phyloP scores from a whole-genome alignment of 257 asterid species.

The Solanum acaule region DNA sequence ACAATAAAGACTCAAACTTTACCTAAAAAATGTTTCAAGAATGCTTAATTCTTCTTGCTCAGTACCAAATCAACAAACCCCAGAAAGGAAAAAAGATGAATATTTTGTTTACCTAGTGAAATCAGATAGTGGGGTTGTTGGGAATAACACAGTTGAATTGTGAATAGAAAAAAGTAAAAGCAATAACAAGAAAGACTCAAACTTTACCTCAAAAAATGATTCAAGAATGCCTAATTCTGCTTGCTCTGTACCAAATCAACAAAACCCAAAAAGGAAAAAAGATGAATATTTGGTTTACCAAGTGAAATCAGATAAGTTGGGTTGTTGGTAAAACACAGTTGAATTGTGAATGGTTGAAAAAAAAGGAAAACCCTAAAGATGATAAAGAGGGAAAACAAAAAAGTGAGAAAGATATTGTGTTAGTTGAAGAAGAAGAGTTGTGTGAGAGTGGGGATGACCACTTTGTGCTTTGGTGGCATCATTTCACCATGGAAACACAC shows the following conservation, averaged over 20 bases:
- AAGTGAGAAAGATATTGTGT: background rate
- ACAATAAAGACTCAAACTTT: background rate
- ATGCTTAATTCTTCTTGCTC: background rate
- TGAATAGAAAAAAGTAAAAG: background rate
- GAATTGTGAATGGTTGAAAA: background rate
- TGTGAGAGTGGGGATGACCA: constrained; percentile 20
- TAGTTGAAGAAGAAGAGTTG: constrained; percentile 12
- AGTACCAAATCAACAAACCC: background rate
- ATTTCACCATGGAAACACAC: constrained; percentile 18
- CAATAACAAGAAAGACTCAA: background rate
- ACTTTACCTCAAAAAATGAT: background rate
- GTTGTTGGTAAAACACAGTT: background rate
- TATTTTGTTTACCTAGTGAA: background rate
- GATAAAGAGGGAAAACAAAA: background rate
- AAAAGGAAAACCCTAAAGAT: background rate
- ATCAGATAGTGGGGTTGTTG: background rate
- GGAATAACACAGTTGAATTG: background rate
- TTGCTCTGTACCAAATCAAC: background rate
- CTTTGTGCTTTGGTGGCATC: constrained; percentile 27
- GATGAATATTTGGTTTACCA: background rate
- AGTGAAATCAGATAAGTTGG: background rate
- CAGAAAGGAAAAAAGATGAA: background rate
- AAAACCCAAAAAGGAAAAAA: background rate
- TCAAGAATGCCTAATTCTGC: background rate
- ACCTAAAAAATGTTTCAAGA: background rate